phyloP scores from a whole-genome alignment of 164 flowering plant species.

The Dillenia turbinata region DNA sequence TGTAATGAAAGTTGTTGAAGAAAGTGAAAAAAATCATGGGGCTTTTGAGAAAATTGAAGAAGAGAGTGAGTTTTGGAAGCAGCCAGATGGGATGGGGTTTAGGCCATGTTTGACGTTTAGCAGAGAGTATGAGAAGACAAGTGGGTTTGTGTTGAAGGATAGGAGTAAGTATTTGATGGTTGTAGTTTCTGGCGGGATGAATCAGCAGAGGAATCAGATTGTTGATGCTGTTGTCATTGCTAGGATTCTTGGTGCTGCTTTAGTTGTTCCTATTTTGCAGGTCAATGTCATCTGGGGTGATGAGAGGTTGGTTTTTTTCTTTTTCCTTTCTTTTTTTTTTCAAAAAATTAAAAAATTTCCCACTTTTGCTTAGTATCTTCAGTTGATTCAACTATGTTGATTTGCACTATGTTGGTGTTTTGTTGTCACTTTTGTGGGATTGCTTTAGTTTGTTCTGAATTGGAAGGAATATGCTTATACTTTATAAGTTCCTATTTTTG shows the following conservation, averaged over 20 bases:
- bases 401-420: neutral
- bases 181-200: constrained; percentile 93
- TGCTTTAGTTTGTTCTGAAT: too few species aligned
- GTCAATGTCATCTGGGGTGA: constrained; percentile 96
- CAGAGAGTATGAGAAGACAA: constrained; percentile 36
- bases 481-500: too few species aligned
- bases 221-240: constrained; percentile 98
- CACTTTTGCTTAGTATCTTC: neutral
- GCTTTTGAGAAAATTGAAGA: constrained; percentile 7
- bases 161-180: constrained; percentile 74
- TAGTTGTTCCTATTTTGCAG: constrained; percentile 90
- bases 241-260: constrained; percentile 87
- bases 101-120: constrained; percentile 70
- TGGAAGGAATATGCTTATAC: too few species aligned
- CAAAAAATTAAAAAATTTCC: too few species aligned
- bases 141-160: constrained; percentile 40
- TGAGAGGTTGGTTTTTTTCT: constrained; percentile 55
- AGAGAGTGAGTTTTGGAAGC: constrained; percentile 68
- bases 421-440: too few species aligned
- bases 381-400: neutral
- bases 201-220: constrained; percentile 97
- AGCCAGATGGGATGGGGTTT: constrained; percentile 83
- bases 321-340: neutral
- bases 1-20: neutral
- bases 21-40: neutral